A percentile compares a stretch with the other conserved stretches of the same genome.
These are phyloP conservation scores for Xylaria sp. DNA, from an alignment of 2,329 filamentous ascomycete genomes.

Conservation along the genomic window DNA sequence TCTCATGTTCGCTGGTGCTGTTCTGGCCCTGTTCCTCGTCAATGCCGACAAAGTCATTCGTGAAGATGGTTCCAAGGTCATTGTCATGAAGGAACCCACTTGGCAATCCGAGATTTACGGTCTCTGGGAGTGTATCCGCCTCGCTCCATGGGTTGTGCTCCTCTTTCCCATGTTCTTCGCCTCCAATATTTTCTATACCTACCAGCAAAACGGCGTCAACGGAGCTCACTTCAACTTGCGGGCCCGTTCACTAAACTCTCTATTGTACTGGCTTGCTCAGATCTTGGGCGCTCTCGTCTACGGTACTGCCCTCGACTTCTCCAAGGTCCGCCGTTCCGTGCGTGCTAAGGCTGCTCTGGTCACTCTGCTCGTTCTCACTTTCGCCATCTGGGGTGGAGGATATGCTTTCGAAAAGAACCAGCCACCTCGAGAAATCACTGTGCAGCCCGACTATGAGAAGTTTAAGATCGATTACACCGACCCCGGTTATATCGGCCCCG, in stretches of 20 bases:
- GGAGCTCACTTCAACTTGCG: constrained; percentile 75
- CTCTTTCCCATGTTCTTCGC: constrained; percentile 84
- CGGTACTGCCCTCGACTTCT: constrained; percentile 72
- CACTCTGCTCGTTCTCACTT: constrained; percentile 71
- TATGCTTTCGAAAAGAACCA: constrained; percentile 75
- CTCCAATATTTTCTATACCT: constrained; percentile 84
- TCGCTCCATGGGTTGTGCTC: constrained; percentile 73
- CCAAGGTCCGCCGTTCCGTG: constrained; percentile 65
- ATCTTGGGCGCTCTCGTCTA: constrained; percentile 77
- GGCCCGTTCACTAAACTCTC: constrained; percentile 75
- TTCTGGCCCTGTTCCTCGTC: constrained; percentile 69
- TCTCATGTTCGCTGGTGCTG: constrained; percentile 73
- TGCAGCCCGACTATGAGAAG: constrained; percentile 27
- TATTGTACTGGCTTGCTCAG: constrained; percentile 78
- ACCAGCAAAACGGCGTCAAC: constrained; percentile 81
- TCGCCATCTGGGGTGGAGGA: constrained; percentile 78
- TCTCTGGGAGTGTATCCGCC: constrained; percentile 71
- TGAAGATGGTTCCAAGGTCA: constrained; percentile 75
- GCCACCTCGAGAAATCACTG: constrained; percentile 54
- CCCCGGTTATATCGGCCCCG: constrained; percentile 72
- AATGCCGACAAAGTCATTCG: constrained; percentile 75
- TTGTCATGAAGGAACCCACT: constrained; percentile 80
- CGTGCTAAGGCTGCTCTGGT: constrained; percentile 71
- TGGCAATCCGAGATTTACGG: constrained; percentile 78
- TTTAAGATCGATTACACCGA: constrained; percentile 65